Conservation (phyloP, 2,329 filamentous ascomycete species). For the Colletotrichum neosansevieriae region DNA sequence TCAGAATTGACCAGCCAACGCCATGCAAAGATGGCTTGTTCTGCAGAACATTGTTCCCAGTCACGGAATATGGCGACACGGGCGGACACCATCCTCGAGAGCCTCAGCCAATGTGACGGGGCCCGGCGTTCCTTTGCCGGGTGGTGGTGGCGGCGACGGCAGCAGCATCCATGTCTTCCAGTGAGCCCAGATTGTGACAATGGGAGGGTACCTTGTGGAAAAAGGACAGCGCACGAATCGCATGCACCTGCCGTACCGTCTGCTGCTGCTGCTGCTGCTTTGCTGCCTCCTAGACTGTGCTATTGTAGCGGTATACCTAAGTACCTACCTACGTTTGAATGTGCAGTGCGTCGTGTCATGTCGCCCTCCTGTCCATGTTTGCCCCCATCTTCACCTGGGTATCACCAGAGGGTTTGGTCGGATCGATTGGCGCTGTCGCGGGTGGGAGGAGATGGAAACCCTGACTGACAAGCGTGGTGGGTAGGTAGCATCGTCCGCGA, state of each 20-base stretch:
- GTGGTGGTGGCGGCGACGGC: slow-evolving; percentile 7
- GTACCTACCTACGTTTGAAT: not conserved
- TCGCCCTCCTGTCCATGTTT: not conserved
- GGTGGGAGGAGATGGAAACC: not conserved
- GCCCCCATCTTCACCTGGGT: not conserved
- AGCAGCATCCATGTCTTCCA: slow-evolving; percentile 21
- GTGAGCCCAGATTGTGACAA: slow-evolving; percentile 10
- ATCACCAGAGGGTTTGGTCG: not conserved
- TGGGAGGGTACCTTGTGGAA: not conserved
- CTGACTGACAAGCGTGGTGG: not conserved
- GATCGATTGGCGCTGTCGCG: slow-evolving; percentile 32
- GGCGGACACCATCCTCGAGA: not conserved
- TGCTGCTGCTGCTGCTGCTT: too few species aligned
- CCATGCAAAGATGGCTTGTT: not conserved
- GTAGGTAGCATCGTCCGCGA: not conserved
- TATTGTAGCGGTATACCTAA: not conserved
- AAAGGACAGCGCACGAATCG: not conserved
- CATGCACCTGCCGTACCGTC: slow-evolving; percentile 17
- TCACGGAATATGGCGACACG: slow-evolving; percentile 1
- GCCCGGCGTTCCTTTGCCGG: slow-evolving; percentile 5
- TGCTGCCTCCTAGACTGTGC: not conserved
- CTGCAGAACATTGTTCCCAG: too few species aligned
- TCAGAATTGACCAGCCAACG: not conserved
- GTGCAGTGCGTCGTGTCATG: slow-evolving; percentile 10
- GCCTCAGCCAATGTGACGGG: not conserved